Conservation (phyloP, 169 alveolate genomes). For the Cryptosporidium baileyi region DNA sequence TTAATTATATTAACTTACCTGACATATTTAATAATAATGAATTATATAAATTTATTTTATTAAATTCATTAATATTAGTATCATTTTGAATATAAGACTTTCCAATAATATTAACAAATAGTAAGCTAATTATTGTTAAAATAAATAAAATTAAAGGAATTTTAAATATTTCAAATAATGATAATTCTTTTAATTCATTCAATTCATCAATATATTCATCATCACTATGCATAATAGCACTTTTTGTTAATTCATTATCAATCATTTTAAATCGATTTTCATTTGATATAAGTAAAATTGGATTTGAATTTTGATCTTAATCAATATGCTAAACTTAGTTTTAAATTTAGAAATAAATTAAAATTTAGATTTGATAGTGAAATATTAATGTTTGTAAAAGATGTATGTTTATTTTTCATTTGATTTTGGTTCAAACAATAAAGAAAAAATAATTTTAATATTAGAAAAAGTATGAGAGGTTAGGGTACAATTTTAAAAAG, state of each 20-base stretch:
- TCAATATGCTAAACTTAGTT: too few species aligned
- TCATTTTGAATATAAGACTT: background rate
- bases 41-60: background rate
- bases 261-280: background rate
- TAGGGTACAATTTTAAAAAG: too few species aligned
- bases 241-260: background rate
- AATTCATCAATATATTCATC: background rate
- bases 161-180: background rate
- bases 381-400: too few species aligned
- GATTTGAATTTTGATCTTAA: background rate
- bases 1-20: conserved; percentile 2
- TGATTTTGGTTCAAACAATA: too few species aligned
- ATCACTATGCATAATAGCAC: background rate
- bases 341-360: too few species aligned
- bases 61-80: background rate
- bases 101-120: conserved; percentile 14
- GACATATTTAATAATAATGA: conserved; percentile 1
- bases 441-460: too few species aligned
- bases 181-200: background rate
- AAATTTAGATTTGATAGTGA: too few species aligned
- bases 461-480: too few species aligned
- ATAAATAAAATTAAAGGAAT: conserved; percentile 20
- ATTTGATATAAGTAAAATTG: background rate
- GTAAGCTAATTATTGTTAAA: background rate
- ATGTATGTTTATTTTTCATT: too few species aligned